A percentile compares a stretch with the other conserved stretches of the same genome.
Conservation (phyloP, 148 eudicot species). For the Gaultheria prostrata region DNA sequence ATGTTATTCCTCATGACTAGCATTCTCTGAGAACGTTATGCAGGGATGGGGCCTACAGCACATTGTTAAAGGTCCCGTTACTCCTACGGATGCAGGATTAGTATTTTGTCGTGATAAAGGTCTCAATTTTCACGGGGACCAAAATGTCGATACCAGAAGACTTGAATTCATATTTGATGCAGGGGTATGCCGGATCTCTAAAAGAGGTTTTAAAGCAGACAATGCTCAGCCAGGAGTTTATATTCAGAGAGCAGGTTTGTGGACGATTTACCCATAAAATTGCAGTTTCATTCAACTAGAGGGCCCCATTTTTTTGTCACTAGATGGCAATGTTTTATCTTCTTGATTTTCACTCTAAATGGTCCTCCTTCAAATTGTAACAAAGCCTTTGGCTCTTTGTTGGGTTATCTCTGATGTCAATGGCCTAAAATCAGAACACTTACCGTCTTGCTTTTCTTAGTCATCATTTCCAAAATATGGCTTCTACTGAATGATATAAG, state of each 20-base stretch:
- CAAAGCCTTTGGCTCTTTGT: background rate
- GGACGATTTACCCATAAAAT: background rate
- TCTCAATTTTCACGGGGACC: conserved; percentile 14
- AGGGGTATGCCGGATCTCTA: conserved; percentile 25
- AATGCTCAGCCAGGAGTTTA: conserved; percentile 55
- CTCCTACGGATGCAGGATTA: conserved; percentile 12
- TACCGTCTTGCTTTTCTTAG: background rate
- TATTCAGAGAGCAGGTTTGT: conserved; percentile 56
- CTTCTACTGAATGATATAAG: background rate
- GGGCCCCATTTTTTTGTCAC: background rate
- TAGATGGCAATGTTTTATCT: background rate
- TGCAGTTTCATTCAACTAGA: background rate
- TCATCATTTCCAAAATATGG: background rate
- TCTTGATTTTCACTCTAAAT: conserved; percentile 8
- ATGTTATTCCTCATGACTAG: background rate
- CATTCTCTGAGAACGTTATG: conserved; percentile 16
- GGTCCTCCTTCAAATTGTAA: background rate
- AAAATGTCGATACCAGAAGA: conserved; percentile 41
- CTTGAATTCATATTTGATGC: conserved; percentile 29
- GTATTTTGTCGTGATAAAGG: conserved; percentile 11
- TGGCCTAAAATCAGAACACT: background rate
- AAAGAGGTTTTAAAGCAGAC: conserved; percentile 39
- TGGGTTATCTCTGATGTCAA: background rate
- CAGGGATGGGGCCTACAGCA: conserved; percentile 25
- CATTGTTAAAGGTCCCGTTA: conserved; percentile 13